Evolutionary conservation across 163 green algal species (phyloP).

Genomic region (Chlorella variabilis): DNA sequence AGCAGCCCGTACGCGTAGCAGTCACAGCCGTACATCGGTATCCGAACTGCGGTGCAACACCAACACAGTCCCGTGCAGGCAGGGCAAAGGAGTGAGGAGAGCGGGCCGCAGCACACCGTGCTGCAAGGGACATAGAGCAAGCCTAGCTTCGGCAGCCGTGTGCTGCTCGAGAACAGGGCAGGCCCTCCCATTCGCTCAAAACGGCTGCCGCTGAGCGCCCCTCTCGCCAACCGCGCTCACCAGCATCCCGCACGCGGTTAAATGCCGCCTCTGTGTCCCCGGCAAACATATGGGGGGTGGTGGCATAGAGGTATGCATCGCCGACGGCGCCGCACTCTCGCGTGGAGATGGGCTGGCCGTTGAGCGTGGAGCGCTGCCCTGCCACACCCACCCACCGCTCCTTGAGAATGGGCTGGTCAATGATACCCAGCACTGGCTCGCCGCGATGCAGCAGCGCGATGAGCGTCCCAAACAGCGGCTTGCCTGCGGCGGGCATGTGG

Average conservation of each 20-base stretch:
- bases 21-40: slow-evolving; percentile 85
- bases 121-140: too few relatives aligned
- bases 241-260: slow-evolving; percentile 64
- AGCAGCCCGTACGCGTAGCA: slow-evolving; percentile 99
- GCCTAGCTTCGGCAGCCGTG: too few relatives aligned
- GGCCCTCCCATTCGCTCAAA: too few relatives aligned
- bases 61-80: not conserved
- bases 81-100: too few relatives aligned
- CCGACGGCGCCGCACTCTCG: slow-evolving; percentile 66
- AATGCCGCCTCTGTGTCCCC: slow-evolving; percentile 61
- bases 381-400: slow-evolving; percentile 93
- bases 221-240: not conserved
- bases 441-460: slow-evolving; percentile 91
- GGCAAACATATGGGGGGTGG: slow-evolving; percentile 95
- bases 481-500: slow-evolving; percentile 70
- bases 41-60: slow-evolving; percentile 45
- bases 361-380: slow-evolving; percentile 81
- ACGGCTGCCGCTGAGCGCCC: too few relatives aligned
- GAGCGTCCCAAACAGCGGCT: slow-evolving; percentile 96
- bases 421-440: slow-evolving; percentile 89
- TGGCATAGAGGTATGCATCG: slow-evolving; percentile 90
- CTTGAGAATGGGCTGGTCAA: slow-evolving; percentile 93
- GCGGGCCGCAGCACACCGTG: too few relatives aligned
- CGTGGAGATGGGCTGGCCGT: slow-evolving; percentile 77
- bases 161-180: too few relatives aligned